Evolutionary conservation across 208 protist genomes (phyloP), one percentile per base, ranked within the genome.

Genomic region (Leishmania amazonensis): DNA sequence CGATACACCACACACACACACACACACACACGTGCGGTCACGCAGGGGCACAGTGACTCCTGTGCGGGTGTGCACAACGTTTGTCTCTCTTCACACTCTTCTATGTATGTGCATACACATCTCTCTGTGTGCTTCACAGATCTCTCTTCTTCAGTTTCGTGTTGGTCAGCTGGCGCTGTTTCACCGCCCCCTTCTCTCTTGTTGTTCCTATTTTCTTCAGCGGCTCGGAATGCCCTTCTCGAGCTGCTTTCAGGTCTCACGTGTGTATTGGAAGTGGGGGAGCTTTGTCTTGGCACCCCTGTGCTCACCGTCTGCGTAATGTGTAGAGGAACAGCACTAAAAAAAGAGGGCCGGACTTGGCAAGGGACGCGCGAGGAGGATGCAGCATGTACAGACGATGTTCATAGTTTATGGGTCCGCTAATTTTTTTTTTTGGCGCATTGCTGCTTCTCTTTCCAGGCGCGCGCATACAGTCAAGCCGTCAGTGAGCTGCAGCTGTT

Each of bases 321-420:
- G 28, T 54, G 45, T 35, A 13, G 45, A 31, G 8, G 70, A 35
- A 53, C 17, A 19, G 21, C 28, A 38, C 40, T 2, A 53, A 31
- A 53, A 31, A 1, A 15, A 74, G 40, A 54, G 42, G 67, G 21
- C 31, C 2, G 42, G 40, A n/a, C 21, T 13, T n/a, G 67, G 35
- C 17, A 15, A 49, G 67, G 67, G 2, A 49, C n/a, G 35, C 40
- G 40, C 4, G 40, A 13, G 70, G 67, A 47, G 45, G 42, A 53
- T 53, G 70, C 45, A 31, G 70, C 28, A 74, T 74, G 70, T 74
- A 74, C 45, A 74, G 70, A 74, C 40, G 45, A 74, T 74, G 70
- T 74, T 74, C 21, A 74, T 74, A 74, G 13, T 35, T 3, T 31
- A 54, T 31, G 13, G 5, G 38, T 19, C 28, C 45, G 45, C 9